Evolutionary conservation across 345 rosid genomes (phyloP).

Genomic region (Melastoma malabathricum): DNA sequence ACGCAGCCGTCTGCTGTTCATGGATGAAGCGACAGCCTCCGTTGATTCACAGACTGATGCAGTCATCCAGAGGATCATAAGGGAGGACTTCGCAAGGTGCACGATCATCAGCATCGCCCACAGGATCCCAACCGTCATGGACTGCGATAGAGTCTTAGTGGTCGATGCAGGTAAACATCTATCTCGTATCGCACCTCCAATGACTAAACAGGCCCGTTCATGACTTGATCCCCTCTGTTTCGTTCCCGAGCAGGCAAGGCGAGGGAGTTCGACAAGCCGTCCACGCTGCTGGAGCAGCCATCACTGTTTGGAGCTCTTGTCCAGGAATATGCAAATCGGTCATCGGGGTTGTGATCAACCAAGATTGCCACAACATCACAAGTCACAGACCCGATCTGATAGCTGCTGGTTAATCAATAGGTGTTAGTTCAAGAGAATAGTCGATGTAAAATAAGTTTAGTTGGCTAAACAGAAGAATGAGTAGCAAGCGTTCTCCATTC

Average conservation of each 20-base stretch:
- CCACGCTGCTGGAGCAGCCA: conserved; percentile 47
- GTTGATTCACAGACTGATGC: conserved; percentile 91
- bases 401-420: no score
- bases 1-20: conserved; percentile 60
- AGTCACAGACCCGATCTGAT: no score
- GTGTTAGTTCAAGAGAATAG: no score
- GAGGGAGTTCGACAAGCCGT: conserved; percentile 69
- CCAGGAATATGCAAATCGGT: conserved; percentile 85
- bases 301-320: conserved; percentile 74
- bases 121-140: conserved; percentile 96
- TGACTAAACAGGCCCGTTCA: background rate
- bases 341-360: conserved; percentile 37
- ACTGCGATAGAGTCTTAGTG: conserved; percentile 78
- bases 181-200: background rate
- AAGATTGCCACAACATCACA: no score
- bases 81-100: conserved; percentile 73
- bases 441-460: no score
- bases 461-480: no score
- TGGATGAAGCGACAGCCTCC: conserved; percentile 97
- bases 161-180: conserved; percentile 46
- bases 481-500: no score
- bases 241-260: conserved; percentile 37
- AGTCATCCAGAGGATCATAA: conserved; percentile 70
- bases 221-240: background rate
- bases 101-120: conserved; percentile 95